Evolutionary conservation across 2,329 filamentous ascomycete species (phyloP), one percentile per base, ranked within the genome.

Genomic region (Bisporella sp.): DNA sequence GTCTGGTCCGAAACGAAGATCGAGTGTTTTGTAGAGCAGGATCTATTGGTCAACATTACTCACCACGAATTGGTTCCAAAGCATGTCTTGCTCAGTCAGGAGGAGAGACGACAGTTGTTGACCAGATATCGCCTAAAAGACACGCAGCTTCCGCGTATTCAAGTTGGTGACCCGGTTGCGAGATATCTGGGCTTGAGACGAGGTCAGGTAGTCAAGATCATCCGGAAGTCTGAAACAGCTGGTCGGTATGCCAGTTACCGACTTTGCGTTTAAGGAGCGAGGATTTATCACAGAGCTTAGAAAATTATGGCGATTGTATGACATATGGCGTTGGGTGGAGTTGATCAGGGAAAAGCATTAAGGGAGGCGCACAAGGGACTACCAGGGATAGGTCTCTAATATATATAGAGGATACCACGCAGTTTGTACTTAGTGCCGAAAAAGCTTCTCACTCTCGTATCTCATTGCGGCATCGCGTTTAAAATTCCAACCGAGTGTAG

Each of bases 161-260:
- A 96, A 69, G 81, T 87, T 59, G 88, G 87, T 59, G 93, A 99
- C 68, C 93, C 93, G 3, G 90, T 99, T 47, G 89, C 93, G 30
- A 84, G 87, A 62, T 99, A 97, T 69, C 74, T 96, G 49, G 93
- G 93, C 9, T 74, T 99, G 66, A 86, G 87, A 74, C 80, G 91
- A 66, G 90, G 91, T 4, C 88, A 96, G 71, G 91, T 99, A 3
- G 93, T 99, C 64, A 99, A 99, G 81, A 99, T 99, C 63, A 96
- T 99, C 63, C 79, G 93, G 58, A 91, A 86, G 69, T 91, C 85
- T 65, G 93, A 97, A 76, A 99, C 93, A 50, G 93, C 93, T 11
- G 93, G 93, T 54, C 79, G 93, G 48, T 99, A 99, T 71, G 93
- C 93, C 45, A 96, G 89, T 79, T 99, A 99, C 71, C 77, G 92